phyloP scores from a whole-genome alignment of 306 rosid genomes.

The Nissolia schottii region DNA sequence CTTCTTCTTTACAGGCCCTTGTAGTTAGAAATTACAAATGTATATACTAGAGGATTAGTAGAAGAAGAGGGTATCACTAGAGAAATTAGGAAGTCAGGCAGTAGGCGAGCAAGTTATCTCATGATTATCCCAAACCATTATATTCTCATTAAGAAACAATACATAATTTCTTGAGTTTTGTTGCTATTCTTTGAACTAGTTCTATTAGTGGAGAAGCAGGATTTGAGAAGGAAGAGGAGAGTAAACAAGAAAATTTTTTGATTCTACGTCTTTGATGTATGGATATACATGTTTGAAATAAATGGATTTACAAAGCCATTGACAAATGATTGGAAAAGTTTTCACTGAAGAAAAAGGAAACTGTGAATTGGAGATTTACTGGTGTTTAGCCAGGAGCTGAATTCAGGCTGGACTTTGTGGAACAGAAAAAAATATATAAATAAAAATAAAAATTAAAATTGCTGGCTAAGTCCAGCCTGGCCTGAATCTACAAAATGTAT shows the following conservation, averaged over 20 bases:
- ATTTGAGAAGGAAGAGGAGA: constrained; percentile 9
- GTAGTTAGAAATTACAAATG: too few species aligned
- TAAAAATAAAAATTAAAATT: too few species aligned
- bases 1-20: too few species aligned
- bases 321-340: background rate
- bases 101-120: too few species aligned
- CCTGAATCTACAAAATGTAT: constrained; percentile 5
- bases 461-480: background rate
- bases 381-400: background rate
- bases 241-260: background rate
- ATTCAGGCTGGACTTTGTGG: background rate
- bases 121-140: too few species aligned
- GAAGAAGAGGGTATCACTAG: too few species aligned
- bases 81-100: too few species aligned
- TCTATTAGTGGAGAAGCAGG: background rate
- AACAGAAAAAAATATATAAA: background rate
- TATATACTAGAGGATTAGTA: too few species aligned
- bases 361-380: background rate
- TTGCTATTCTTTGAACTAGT: too few species aligned
- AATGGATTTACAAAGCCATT: constrained; percentile 5
- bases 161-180: too few species aligned
- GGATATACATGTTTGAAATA: background rate
- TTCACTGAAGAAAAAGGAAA: constrained; percentile 1
- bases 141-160: too few species aligned
- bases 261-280: constrained; percentile 4